Evolutionary conservation across 1,139 yeast species (phyloP), one percentile per base, ranked within the genome.

Genomic region (Yamadazyma epiphylla): DNA sequence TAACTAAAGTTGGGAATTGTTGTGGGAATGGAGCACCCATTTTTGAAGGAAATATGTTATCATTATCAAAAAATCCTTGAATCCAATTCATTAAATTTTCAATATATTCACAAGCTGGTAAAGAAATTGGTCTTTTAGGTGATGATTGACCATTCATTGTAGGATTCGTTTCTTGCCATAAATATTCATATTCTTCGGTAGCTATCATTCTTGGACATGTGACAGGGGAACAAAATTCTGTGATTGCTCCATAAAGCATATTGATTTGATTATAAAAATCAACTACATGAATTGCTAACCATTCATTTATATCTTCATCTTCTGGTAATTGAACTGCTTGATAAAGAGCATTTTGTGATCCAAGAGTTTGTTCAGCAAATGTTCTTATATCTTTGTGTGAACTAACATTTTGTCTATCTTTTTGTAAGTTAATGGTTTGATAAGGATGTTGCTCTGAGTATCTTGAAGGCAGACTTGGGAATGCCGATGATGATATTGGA

Each of bases 191-290:
- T 60, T 88, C 96, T 38, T 83, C 94, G 0, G 97, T 89, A 10
- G 98, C 98, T 34, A 84, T 87, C 99, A 91, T 91, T 37, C 94
- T 64, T 3, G 98, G 97, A 55, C 98, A 91, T 2, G 95, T 75
- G 13, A 64, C 58, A 1, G 97, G 96, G 0, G 96, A 86, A 55
- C 99, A 91, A 50, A 91, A 89, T 59, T 88, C 96, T 2, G 98
- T 89, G 38, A 94, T 84, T 5, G 97, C 81, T 9, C 97, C 96
- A 50, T 91, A 91, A 5, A 91, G 67, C 98, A 91, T 91, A 58
- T 91, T 91, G 48, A 89, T 82, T 56, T 91, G 99, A 54, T 89
- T 89, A 61, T 85, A 91, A 53, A 91, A 91, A 53, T 83, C 89
- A 12, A 81, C 91, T 22, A 81, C 83, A 52, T 91, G 96, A 12